Percentiles rank a stretch among this genome's conserved stretches.
These are phyloP conservation scores for Venturia asperata DNA, from an alignment of 2,329 filamentous ascomycete species.

Conservation along the genomic window DNA sequence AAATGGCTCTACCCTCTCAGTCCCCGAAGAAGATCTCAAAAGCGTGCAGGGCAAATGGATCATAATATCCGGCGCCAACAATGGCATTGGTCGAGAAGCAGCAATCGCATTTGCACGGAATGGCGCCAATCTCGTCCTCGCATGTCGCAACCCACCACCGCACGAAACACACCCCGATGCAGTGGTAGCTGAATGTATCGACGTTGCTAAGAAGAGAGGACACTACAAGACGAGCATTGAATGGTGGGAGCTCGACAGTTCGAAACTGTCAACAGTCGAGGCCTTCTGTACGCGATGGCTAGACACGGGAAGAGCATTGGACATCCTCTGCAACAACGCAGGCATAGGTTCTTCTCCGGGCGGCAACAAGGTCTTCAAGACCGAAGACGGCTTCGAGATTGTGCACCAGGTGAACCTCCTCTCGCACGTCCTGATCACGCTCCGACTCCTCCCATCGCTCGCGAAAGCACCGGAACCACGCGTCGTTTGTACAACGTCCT, in stretches of 20 bases:
- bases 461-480: slow-evolving; percentile 25
- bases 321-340: slow-evolving; percentile 31
- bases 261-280: slow-evolving; percentile 25
- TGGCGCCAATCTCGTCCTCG: slow-evolving; percentile 27
- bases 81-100: slow-evolving; percentile 27
- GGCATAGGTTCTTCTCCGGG: slow-evolving; percentile 24
- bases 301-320: slow-evolving; percentile 24
- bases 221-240: slow-evolving; percentile 22
- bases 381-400: slow-evolving; percentile 30
- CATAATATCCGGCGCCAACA: slow-evolving; percentile 25
- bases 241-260: slow-evolving; percentile 28
- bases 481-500: slow-evolving; percentile 29
- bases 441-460: slow-evolving; percentile 27
- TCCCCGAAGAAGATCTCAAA: slow-evolving; percentile 19
- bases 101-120: slow-evolving; percentile 25
- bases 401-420: slow-evolving; percentile 31
- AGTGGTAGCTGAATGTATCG: slow-evolving; percentile 25
- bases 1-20: slow-evolving; percentile 8
- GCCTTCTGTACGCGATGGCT: slow-evolving; percentile 27
- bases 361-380: slow-evolving; percentile 20
- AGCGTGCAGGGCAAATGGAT: slow-evolving; percentile 21
- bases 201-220: slow-evolving; percentile 17
- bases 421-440: slow-evolving; percentile 29
- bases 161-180: slow-evolving; percentile 24
- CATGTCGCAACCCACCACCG: slow-evolving; percentile 25